phyloP scores from a whole-genome alignment of 495 filamentous ascomycete species.

The Podospora didyma region DNA sequence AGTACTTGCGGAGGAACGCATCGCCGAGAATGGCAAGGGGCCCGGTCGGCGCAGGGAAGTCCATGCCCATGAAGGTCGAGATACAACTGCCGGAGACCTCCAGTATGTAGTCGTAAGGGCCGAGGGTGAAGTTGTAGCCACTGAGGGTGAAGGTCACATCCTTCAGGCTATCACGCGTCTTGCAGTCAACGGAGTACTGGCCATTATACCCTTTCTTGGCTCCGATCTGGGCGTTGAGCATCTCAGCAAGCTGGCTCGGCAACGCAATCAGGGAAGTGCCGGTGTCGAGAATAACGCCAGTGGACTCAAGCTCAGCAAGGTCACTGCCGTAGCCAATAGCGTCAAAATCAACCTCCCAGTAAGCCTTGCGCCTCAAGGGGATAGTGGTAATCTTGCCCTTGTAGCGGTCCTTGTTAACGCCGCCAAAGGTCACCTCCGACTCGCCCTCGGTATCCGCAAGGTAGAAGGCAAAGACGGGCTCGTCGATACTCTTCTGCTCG shows the following conservation, averaged over 20 bases:
- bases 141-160: conserved; percentile 83
- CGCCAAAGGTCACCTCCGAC: conserved; percentile 90
- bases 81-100: conserved; percentile 95
- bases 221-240: conserved; percentile 96
- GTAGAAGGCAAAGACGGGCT: conserved; percentile 95
- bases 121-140: conserved; percentile 88
- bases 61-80: conserved; percentile 96
- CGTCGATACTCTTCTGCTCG: conserved; percentile 81
- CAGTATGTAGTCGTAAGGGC: conserved; percentile 88
- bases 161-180: conserved; percentile 73
- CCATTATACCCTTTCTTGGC: conserved; percentile 95
- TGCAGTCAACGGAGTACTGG: conserved; percentile 91
- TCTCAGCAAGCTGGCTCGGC: conserved; percentile 86
- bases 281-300: conserved; percentile 95
- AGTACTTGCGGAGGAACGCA: conserved; percentile 95
- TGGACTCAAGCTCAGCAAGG: conserved; percentile 83
- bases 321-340: conserved; percentile 81
- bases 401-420: conserved; percentile 82
- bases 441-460: conserved; percentile 69
- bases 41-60: conserved; percentile 86
- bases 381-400: conserved; percentile 87
- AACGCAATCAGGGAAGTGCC: conserved; percentile 97
- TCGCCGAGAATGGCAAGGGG: conserved; percentile 96
- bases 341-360: conserved; percentile 98
- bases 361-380: conserved; percentile 94